These are phyloP conservation scores for Apiotrichum akiyoshidainum DNA, from an alignment of 1,284 basidiomycete genomes.

Conservation along the genomic window DNA sequence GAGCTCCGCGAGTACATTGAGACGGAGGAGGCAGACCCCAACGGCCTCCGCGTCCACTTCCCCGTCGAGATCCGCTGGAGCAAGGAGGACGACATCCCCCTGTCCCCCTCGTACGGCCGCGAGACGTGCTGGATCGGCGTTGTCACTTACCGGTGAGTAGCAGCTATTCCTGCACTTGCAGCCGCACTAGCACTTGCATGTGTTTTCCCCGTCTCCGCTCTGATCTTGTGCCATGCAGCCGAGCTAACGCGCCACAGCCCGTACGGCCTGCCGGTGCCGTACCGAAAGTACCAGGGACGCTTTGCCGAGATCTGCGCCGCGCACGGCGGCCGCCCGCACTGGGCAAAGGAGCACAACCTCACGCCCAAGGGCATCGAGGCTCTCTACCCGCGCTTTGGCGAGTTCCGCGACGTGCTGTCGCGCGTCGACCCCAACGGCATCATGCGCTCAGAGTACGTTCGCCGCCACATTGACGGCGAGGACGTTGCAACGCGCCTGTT, in stretches of 20 bases:
- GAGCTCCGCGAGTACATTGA: slow-evolving; percentile 75
- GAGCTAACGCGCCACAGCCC: slow-evolving; percentile 52
- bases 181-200: neutral
- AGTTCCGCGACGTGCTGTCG: slow-evolving; percentile 69
- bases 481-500: slow-evolving; percentile 40
- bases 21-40: slow-evolving; percentile 62
- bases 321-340: slow-evolving; percentile 85
- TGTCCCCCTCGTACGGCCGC: slow-evolving; percentile 78
- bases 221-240: no score
- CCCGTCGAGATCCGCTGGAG: slow-evolving; percentile 91
- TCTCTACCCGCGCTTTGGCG: slow-evolving; percentile 79
- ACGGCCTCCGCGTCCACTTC: slow-evolving; percentile 82
- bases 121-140: slow-evolving; percentile 93
- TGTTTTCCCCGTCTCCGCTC: no score
- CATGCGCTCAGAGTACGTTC: slow-evolving; percentile 60
- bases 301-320: slow-evolving; percentile 74
- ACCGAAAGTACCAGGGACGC: slow-evolving; percentile 71
- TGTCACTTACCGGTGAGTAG: slow-evolving; percentile 69
- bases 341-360: slow-evolving; percentile 89
- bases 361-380: slow-evolving; percentile 63
- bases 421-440: slow-evolving; percentile 75
- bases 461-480: slow-evolving; percentile 55
- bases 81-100: slow-evolving; percentile 84
- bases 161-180: neutral
- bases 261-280: slow-evolving; percentile 83